Evolutionary conservation across 352 stramenopile species (phyloP).

Genomic region (Phytophthora cryptogea): DNA sequence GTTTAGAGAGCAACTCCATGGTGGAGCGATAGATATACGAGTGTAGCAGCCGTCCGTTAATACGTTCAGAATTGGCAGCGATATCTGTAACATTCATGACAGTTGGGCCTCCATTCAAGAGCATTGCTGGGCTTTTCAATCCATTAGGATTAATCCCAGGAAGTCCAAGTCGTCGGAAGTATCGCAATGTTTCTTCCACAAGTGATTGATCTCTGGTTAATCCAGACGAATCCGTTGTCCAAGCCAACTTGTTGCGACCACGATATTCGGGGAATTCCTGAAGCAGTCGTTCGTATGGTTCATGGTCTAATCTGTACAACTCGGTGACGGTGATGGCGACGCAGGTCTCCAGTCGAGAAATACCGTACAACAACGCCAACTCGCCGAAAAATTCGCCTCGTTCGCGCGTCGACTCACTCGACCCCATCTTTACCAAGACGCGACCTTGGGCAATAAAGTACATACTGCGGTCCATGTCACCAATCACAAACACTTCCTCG

Average conservation of each 20-base stretch:
- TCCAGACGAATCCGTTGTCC: slow-evolving; percentile 38
- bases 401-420: slow-evolving; percentile 51
- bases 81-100: slow-evolving; percentile 12
- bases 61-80: slow-evolving; percentile 20
- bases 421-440: slow-evolving; percentile 62
- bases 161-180: too few species aligned
- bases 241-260: slow-evolving; percentile 51
- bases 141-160: too few species aligned
- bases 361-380: slow-evolving; percentile 60
- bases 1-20: slow-evolving; percentile 54
- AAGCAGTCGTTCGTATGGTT: slow-evolving; percentile 63
- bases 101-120: slow-evolving; percentile 1
- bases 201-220: slow-evolving; percentile 11
- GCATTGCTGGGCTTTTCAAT: slow-evolving; percentile 17
- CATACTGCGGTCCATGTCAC: slow-evolving; percentile 80
- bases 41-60: slow-evolving; percentile 50
- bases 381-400: slow-evolving; percentile 70
- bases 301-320: slow-evolving; percentile 68
- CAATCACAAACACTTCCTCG: slow-evolving; percentile 68
- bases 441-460: slow-evolving; percentile 76
- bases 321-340: slow-evolving; percentile 58
- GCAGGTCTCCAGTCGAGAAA: slow-evolving; percentile 66
- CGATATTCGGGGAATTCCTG: slow-evolving; percentile 75
- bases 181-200: slow-evolving; percentile 18
- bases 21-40: slow-evolving; percentile 58